Percentiles rank a stretch among this genome's conserved stretches.
phyloP scores from a whole-genome alignment of 371 early-diverging fungal genomes.

The Rhizopus arrhizus region DNA sequence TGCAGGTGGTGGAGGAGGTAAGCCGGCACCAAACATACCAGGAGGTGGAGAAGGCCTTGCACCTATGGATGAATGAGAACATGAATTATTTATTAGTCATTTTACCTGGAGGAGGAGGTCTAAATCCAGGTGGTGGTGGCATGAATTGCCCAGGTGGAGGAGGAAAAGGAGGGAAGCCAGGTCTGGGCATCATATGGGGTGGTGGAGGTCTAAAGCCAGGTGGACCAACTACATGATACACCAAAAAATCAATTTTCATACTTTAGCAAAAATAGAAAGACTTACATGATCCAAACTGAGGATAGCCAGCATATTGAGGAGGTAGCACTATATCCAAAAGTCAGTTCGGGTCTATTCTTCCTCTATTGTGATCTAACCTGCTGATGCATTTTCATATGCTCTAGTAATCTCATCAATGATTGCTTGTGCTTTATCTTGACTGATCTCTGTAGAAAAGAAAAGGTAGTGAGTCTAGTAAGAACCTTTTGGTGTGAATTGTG shows the following conservation, averaged over 20 bases:
- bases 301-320: constrained; percentile 55
- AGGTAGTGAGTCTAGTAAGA: no score
- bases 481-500: background rate
- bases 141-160: constrained; percentile 54
- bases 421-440: constrained; percentile 63
- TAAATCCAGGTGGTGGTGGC: constrained; percentile 42
- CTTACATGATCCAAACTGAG: constrained; percentile 35
- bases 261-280: constrained; percentile 10
- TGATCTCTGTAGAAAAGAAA: constrained; percentile 41
- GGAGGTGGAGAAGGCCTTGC: constrained; percentile 27
- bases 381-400: constrained; percentile 57
- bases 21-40: constrained; percentile 12
- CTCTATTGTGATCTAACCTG: constrained; percentile 31
- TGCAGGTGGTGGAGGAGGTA: constrained; percentile 4
- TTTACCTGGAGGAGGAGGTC: constrained; percentile 27
- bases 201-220: constrained; percentile 34
- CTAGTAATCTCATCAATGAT: constrained; percentile 63
- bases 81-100: background rate
- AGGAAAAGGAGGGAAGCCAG: constrained; percentile 55
- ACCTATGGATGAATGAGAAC: background rate
- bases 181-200: constrained; percentile 54
- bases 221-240: constrained; percentile 24
- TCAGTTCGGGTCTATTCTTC: background rate
- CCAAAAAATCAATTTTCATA: background rate
- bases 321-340: constrained; percentile 38